Evolutionary conservation across 768 basidiomycete species (phyloP).

Genomic region (Trametes punicea): DNA sequence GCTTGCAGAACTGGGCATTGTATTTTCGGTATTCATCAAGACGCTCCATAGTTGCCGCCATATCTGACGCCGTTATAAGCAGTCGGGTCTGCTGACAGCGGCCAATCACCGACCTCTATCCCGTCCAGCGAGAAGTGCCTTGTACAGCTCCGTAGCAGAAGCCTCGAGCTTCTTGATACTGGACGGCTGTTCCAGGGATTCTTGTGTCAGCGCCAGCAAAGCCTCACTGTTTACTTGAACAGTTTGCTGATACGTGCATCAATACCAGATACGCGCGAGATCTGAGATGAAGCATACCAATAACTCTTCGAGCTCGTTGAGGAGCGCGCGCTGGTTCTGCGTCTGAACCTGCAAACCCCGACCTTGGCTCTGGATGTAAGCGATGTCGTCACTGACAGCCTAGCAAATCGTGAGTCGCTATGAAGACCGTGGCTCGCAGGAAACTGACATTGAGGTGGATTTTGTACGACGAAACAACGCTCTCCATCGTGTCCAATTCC

Average conservation of each 20-base stretch:
- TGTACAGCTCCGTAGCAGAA: constrained; percentile 88
- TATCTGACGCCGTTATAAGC: constrained; percentile 51
- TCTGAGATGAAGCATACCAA: constrained; percentile 44
- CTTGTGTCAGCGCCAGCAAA: constrained; percentile 77
- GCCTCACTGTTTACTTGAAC: constrained; percentile 86
- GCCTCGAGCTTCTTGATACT: constrained; percentile 79
- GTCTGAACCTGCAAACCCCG: constrained; percentile 96
- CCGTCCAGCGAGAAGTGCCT: constrained; percentile 84
- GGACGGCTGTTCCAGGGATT: constrained; percentile 75
- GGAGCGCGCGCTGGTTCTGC: constrained; percentile 85
- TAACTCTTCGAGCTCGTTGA: constrained; percentile 84
- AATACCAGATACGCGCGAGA: neutral
- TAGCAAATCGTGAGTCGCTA: constrained; percentile 28
- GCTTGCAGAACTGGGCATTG: constrained; percentile 90
- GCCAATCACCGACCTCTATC: constrained; percentile 64
- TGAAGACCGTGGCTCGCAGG: neutral
- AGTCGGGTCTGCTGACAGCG: neutral
- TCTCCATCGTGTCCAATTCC: constrained; percentile 89
- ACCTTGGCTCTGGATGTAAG: constrained; percentile 93
- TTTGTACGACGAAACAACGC: constrained; percentile 88
- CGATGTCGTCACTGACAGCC: constrained; percentile 95
- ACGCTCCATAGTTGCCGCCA: constrained; percentile 96
- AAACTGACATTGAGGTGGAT: constrained; percentile 87
- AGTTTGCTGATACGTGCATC: constrained; percentile 60
- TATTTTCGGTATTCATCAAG: constrained; percentile 87